phyloP scores from a whole-genome alignment of 2,329 filamentous ascomycete genomes.

The Mollisia scopiformis region DNA sequence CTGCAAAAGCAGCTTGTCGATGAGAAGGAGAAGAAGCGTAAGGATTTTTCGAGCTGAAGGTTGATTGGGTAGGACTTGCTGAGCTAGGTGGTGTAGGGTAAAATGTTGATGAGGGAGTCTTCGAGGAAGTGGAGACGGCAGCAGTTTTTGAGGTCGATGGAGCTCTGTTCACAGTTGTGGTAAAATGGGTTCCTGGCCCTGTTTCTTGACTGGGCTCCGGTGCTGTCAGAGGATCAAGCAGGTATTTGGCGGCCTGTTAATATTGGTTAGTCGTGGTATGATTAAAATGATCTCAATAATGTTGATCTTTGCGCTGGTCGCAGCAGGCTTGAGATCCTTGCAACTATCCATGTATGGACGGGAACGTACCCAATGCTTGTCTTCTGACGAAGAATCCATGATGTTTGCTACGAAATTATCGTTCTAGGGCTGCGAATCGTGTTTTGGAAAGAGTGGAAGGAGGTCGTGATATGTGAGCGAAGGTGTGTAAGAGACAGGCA shows the following conservation, averaged over 20 bases:
- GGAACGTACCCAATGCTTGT: constrained; percentile 52
- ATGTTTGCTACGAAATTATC: constrained; percentile 1
- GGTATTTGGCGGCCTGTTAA: constrained; percentile 62
- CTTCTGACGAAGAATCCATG: constrained; percentile 36
- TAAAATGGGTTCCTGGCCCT: constrained; percentile 58
- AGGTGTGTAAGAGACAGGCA: background rate
- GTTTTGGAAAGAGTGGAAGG: background rate
- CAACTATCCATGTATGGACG: background rate
- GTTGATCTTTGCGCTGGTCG: constrained; percentile 12
- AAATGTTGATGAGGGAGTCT: constrained; percentile 27
- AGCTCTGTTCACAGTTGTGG: constrained; percentile 29
- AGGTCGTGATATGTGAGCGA: background rate
- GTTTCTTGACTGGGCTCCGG: constrained; percentile 71
- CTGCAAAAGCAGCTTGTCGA: constrained; percentile 32
- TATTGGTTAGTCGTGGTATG: constrained; percentile 3
- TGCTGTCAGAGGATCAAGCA: constrained; percentile 70
- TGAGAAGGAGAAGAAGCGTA: constrained; percentile 35
- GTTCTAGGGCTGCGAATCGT: background rate
- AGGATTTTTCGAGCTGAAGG: constrained; percentile 51
- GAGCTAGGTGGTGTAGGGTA: constrained; percentile 57
- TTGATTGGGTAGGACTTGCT: constrained; percentile 51
- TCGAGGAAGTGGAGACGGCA: constrained; percentile 15
- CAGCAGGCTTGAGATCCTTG: constrained; percentile 22
- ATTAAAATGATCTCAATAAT: constrained; percentile 9
- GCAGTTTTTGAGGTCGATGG: constrained; percentile 42